Evolutionary conservation across 2,329 filamentous ascomycete genomes (phyloP).

Genomic region (Fusarium cicatricum): DNA sequence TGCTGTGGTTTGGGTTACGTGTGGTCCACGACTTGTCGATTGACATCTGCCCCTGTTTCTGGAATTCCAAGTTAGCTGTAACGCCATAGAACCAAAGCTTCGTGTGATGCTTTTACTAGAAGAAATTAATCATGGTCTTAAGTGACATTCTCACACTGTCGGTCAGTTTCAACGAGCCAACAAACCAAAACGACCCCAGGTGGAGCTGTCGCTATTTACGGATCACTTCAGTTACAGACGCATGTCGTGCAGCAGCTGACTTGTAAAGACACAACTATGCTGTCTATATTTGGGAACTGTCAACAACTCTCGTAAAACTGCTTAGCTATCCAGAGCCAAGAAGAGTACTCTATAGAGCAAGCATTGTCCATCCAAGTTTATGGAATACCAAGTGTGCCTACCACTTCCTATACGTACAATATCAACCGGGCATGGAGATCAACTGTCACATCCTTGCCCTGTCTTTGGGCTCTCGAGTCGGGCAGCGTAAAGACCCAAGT

Average conservation of each 20-base stretch:
- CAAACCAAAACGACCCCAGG: background rate
- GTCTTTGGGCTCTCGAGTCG: slow-evolving; percentile 18
- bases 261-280: background rate
- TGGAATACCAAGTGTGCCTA: slow-evolving; percentile 21
- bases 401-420: background rate
- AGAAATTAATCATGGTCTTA: too few species aligned
- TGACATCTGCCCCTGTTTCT: too few species aligned
- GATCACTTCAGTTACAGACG: background rate
- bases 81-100: too few species aligned
- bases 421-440: background rate
- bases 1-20: too few species aligned
- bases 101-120: too few species aligned
- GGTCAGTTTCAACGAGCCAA: too few species aligned
- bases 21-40: too few species aligned
- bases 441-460: slow-evolving; percentile 11
- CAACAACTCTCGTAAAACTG: background rate
- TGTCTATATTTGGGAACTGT: background rate
- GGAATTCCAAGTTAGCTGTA: too few species aligned
- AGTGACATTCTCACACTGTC: too few species aligned
- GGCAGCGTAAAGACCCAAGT: slow-evolving; percentile 19
- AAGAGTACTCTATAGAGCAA: slow-evolving; percentile 7
- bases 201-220: slow-evolving; percentile 3
- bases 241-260: background rate
- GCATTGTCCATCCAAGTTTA: slow-evolving; percentile 19
- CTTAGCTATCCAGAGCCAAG: background rate